These are phyloP conservation scores for Fusarium brevicatenulatum DNA, from an alignment of 2,329 filamentous ascomycete genomes.

Conservation along the genomic window DNA sequence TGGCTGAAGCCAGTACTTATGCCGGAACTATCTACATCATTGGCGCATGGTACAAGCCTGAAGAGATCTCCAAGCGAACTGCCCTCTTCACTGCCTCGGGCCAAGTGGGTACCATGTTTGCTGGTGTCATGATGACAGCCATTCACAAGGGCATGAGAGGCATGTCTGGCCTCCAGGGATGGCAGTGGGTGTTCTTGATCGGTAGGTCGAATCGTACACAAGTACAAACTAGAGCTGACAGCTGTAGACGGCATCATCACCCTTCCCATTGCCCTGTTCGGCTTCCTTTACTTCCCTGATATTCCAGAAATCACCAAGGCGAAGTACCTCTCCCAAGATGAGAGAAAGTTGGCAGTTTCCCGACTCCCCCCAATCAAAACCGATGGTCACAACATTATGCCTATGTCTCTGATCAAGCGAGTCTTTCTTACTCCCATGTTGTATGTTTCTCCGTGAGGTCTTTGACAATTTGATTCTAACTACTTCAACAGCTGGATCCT, in stretches of 20 bases:
- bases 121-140: conserved; percentile 66
- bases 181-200: conserved; percentile 57
- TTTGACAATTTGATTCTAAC: not conserved
- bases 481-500: conserved; percentile 48
- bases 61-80: conserved; percentile 67
- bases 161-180: conserved; percentile 53
- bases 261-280: conserved; percentile 35
- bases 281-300: conserved; percentile 39
- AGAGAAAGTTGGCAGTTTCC: conserved; percentile 46
- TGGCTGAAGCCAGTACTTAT: conserved; percentile 45
- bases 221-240: accelerated
- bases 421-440: conserved; percentile 44
- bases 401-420: conserved; percentile 44
- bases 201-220: not conserved
- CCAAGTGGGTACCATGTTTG: conserved; percentile 67
- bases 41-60: conserved; percentile 63
- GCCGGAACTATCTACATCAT: conserved; percentile 50
- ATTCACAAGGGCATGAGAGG: conserved; percentile 50
- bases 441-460: not conserved
- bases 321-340: conserved; percentile 47
- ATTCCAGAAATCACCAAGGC: conserved; percentile 49
- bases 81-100: conserved; percentile 68
- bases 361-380: conserved; percentile 46
- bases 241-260: conserved; percentile 37
- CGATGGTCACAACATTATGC: conserved; percentile 49